Percentiles rank a stretch among this genome's conserved stretches.
Evolutionary conservation across 106 monocot genomes (phyloP).

Genomic region (Platanthera guangdongensis): DNA sequence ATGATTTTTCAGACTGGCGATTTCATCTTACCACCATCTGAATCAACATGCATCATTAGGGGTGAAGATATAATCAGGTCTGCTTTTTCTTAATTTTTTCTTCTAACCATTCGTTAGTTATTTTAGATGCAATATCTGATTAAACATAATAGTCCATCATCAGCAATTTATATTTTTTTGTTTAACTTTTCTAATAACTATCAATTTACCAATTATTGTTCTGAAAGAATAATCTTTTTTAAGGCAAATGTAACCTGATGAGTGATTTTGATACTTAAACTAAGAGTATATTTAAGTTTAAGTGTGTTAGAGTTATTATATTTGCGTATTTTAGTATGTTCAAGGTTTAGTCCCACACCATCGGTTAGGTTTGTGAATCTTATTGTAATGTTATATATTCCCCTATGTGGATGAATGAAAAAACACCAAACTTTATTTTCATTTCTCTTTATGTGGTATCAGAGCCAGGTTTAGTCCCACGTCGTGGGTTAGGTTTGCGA

Average conservation of each 20-base stretch:
- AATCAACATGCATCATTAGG: constrained; percentile 49
- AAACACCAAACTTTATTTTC: too few species aligned
- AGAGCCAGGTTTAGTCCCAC: too few species aligned
- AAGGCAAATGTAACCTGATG: not conserved
- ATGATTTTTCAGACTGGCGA: constrained; percentile 57
- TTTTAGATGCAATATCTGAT: not conserved
- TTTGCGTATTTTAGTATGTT: too few species aligned
- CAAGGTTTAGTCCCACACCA: too few species aligned
- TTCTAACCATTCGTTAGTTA: not conserved
- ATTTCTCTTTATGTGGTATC: too few species aligned
- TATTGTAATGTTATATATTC: too few species aligned
- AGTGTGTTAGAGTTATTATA: too few species aligned
- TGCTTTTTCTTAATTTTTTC: not conserved
- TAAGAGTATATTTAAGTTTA: too few species aligned
- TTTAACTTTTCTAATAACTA: not conserved
- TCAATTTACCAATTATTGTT: constrained; percentile 1
- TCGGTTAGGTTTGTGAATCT: too few species aligned
- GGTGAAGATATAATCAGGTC: constrained; percentile 65
- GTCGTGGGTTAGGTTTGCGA: too few species aligned
- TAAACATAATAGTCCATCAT: not conserved
- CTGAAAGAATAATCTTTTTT: not conserved
- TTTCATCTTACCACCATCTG: constrained; percentile 60
- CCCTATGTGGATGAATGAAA: too few species aligned
- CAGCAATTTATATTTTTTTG: not conserved
- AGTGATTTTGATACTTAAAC: not conserved